Evolutionary conservation across 1,139 yeast species (phyloP).

Genomic region (Magnusiomyces magnusii): DNA sequence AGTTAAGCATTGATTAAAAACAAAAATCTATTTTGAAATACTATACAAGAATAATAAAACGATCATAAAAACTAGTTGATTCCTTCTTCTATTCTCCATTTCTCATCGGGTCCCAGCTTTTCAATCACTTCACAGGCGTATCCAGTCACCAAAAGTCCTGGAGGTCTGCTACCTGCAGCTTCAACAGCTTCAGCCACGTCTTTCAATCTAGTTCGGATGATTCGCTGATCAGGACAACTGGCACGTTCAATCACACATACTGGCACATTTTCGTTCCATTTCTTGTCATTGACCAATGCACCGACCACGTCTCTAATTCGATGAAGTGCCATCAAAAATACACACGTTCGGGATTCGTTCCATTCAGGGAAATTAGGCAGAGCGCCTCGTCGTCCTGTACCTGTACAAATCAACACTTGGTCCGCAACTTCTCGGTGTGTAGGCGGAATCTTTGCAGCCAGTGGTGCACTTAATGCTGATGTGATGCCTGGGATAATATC

Average conservation of each 20-base stretch:
- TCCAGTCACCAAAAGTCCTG: constrained; percentile 83
- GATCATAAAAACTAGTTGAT: background rate
- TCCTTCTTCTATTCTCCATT: constrained; percentile 61
- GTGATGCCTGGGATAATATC: constrained; percentile 80
- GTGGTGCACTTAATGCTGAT: constrained; percentile 85
- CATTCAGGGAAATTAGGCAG: constrained; percentile 73
- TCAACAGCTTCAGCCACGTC: constrained; percentile 67
- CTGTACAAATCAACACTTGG: constrained; percentile 88
- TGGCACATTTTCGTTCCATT: constrained; percentile 69
- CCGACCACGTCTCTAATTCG: constrained; percentile 64
- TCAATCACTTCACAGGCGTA: constrained; percentile 57
- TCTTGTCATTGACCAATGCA: constrained; percentile 41
- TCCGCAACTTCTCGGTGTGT: constrained; percentile 92
- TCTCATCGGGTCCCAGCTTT: constrained; percentile 27
- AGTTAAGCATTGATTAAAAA: too few species aligned
- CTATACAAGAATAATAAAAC: too few species aligned
- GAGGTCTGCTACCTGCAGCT: constrained; percentile 85
- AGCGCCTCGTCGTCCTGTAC: constrained; percentile 86
- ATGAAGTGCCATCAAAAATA: constrained; percentile 87
- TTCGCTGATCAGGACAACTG: constrained; percentile 86
- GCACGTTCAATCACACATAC: constrained; percentile 88
- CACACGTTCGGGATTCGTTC: constrained; percentile 65
- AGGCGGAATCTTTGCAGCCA: constrained; percentile 78
- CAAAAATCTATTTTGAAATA: too few species aligned
- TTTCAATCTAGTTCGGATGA: constrained; percentile 63